Evolutionary conservation across 2,329 filamentous ascomycete species (phyloP).

Genomic region (Corinectria fuckeliana): DNA sequence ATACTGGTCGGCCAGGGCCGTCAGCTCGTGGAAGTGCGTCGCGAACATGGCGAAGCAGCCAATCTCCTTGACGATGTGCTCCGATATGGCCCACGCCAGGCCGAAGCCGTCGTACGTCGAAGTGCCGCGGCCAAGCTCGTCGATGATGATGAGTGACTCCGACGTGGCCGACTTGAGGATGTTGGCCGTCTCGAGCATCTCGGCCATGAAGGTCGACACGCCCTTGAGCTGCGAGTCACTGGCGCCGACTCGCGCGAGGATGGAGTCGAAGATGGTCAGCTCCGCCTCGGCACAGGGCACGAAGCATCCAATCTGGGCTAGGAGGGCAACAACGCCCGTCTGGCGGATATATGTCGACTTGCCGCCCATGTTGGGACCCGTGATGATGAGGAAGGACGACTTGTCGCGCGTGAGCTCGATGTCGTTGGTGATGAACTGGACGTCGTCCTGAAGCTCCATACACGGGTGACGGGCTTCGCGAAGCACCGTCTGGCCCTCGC

Average conservation of each 20-base stretch:
- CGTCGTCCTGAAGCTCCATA: constrained; percentile 98
- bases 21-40: constrained; percentile 98
- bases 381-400: constrained; percentile 95
- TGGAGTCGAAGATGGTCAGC: constrained; percentile 94
- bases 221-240: constrained; percentile 97
- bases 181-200: constrained; percentile 98
- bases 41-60: constrained; percentile 94
- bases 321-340: constrained; percentile 93
- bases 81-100: constrained; percentile 98
- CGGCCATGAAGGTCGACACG: constrained; percentile 98
- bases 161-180: constrained; percentile 96
- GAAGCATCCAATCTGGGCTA: constrained; percentile 97
- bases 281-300: constrained; percentile 92
- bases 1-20: constrained; percentile 85
- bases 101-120: constrained; percentile 99
- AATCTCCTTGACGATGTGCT: constrained; percentile 96
- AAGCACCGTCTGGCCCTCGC: constrained; percentile 86
- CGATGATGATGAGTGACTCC: constrained; percentile 97
- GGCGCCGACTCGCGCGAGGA: constrained; percentile 93
- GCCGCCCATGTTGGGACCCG: constrained; percentile 98
- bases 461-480: constrained; percentile 95
- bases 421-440: constrained; percentile 98
- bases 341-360: constrained; percentile 99
- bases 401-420: constrained; percentile 78
- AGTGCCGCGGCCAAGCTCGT: constrained; percentile 94